phyloP scores from a whole-genome alignment of 371 early-diverging fungal genomes.

The Furculomyces boomerangus region DNA sequence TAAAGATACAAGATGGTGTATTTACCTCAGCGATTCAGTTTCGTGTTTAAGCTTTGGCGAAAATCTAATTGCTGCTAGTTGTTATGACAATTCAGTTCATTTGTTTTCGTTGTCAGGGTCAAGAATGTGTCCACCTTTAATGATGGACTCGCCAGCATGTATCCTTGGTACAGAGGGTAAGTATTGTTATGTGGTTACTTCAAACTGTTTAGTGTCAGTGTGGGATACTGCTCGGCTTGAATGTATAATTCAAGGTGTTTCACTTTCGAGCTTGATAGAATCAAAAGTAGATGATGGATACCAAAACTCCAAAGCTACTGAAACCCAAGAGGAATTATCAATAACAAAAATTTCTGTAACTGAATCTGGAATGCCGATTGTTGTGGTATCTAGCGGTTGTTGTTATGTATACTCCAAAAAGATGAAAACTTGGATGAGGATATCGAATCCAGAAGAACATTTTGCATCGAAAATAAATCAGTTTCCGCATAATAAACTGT shows the following conservation, averaged over 20 bases:
- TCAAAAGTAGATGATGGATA: neutral
- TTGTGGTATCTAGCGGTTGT: constrained; percentile 49
- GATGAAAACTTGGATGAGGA: constrained; percentile 23
- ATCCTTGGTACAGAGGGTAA: constrained; percentile 5
- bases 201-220: constrained; percentile 10
- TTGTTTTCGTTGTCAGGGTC: constrained; percentile 12
- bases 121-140: constrained; percentile 11
- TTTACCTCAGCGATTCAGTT: neutral
- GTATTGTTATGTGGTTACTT: constrained; percentile 10
- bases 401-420: constrained; percentile 48
- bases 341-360: constrained; percentile 40
- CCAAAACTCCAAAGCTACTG: constrained; percentile 6
- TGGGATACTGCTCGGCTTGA: constrained; percentile 4
- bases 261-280: constrained; percentile 11
- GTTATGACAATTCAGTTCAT: constrained; percentile 10
- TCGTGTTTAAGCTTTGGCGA: neutral
- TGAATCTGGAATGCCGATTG: constrained; percentile 44
- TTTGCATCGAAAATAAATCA: neutral
- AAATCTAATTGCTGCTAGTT: constrained; percentile 3
- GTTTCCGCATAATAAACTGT: neutral
- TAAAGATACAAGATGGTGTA: neutral
- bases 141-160: constrained; percentile 9
- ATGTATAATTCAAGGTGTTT: constrained; percentile 6
- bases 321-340: constrained; percentile 18
- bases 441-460: neutral